Conservation (phyloP, 345 rosid genomes). For the Lepidium aucheri region DNA sequence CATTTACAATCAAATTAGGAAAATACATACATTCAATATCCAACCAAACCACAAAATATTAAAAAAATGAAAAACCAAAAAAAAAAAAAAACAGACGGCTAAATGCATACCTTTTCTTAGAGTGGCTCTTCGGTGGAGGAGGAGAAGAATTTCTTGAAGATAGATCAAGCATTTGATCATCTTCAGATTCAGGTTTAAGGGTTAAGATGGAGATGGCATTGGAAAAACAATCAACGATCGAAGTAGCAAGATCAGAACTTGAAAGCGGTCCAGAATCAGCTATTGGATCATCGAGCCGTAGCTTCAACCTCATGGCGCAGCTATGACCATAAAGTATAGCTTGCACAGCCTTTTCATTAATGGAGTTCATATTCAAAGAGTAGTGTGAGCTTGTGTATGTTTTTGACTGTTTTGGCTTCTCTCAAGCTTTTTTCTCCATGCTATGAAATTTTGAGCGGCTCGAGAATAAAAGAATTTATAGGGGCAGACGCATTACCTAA, state of each 20-base stretch:
- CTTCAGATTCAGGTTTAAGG: background rate
- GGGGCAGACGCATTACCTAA: background rate
- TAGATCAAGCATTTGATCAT: background rate
- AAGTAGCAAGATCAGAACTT: constrained; percentile 13
- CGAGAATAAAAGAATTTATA: constrained; percentile 1
- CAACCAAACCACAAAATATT: too few relatives aligned
- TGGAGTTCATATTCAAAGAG: background rate
- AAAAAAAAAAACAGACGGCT: background rate
- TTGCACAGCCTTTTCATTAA: constrained; percentile 10
- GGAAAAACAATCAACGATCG: constrained; percentile 12
- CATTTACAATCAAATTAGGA: too few relatives aligned
- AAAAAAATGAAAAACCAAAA: background rate
- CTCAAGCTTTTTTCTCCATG: background rate
- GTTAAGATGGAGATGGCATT: constrained; percentile 11
- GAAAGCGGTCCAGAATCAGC: constrained; percentile 7
- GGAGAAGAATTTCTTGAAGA: constrained; percentile 8
- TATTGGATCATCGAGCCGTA: constrained; percentile 4
- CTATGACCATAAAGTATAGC: constrained; percentile 21
- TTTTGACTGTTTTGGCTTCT: background rate
- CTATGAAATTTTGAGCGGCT: background rate
- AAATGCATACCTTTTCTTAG: constrained; percentile 21
- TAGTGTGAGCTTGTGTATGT: background rate
- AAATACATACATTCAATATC: too few relatives aligned
- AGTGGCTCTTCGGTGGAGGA: background rate
- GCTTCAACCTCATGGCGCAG: constrained; percentile 18